Base-by-base conservation (phyloP, 768 basidiomycete species). In the Termitomyces sp. region DNA sequence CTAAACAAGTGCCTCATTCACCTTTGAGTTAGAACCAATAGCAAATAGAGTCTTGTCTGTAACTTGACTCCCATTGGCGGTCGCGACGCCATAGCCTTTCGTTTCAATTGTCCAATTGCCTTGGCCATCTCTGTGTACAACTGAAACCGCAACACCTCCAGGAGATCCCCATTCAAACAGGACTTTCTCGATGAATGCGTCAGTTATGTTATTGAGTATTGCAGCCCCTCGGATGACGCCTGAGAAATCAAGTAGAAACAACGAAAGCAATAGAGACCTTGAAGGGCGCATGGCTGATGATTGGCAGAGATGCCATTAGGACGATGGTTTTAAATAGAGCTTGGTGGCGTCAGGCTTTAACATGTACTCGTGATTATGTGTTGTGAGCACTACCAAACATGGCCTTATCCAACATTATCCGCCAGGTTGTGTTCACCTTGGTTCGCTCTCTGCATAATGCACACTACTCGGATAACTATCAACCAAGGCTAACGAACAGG, bases 1-100 rank as follows among this genome's bases (percentile, higher is more conserved):
- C 1, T 46, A 16, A 18, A 18, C 26, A 46, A 27, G 16, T 7
- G 14, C 9, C 16, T 46, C 26, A 66, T 67, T 46, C 26, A 67
- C 68, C 66, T 71, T 71, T 5, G 71, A 71, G 39, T 69, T 72
- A 26, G 72, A 73, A 0, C 65, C 71, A 18, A 73, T 70, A 42
- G 55, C 53, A 41, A 69, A 71, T 14, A 67, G 51, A 1, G 69
- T 70, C 22, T 69, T 63, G 39, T 64, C 61, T 8, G 67, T 68
- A 24, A 67, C 66, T 29, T 58, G 46, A 14, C 57, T 67, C 9
- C 67, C 68, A 32, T 64, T 64, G 1, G 59, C 54, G 14, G 61
- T 67, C 1, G 72, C 70, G 14, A 41, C 51, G 18, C 72, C 71
- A 46, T 69, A 71, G 0, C 70, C 70, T 58, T 68, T 68, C n/a